phyloP scores from a whole-genome alignment of 352 stramenopile genomes.

The Phytophthora boehmeriae region DNA sequence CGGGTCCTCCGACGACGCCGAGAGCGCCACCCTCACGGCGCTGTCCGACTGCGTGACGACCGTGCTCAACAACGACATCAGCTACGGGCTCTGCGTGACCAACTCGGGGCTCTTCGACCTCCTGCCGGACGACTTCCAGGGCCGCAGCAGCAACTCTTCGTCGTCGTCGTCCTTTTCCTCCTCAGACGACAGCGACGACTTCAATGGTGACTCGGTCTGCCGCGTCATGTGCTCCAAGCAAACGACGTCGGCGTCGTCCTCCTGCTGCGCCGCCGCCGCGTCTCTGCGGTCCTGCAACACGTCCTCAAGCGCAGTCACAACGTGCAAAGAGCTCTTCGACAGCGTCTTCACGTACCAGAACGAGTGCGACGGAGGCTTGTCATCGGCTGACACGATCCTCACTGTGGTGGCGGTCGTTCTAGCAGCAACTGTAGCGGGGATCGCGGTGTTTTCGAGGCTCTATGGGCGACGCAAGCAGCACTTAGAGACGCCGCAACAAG shows the following conservation, averaged over 20 bases:
- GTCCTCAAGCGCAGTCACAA: slow-evolving; percentile 18
- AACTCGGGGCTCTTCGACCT: slow-evolving; percentile 65
- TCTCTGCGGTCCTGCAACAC: slow-evolving; percentile 37
- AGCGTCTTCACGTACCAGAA: slow-evolving; percentile 46
- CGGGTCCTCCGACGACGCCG: slow-evolving; percentile 32
- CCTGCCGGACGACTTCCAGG: slow-evolving; percentile 13
- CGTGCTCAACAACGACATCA: slow-evolving; percentile 42
- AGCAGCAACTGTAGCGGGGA: slow-evolving; percentile 3
- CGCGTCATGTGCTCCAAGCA: slow-evolving; percentile 42
- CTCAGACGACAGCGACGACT: background rate
- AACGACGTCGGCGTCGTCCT: slow-evolving; percentile 32
- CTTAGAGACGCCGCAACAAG: background rate
- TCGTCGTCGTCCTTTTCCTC: slow-evolving; percentile 13
- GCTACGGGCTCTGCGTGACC: slow-evolving; percentile 64
- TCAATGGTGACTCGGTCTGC: slow-evolving; percentile 35
- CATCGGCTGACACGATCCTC: slow-evolving; percentile 36
- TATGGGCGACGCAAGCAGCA: slow-evolving; percentile 10
- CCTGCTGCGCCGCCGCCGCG: slow-evolving; percentile 39
- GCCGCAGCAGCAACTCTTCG: slow-evolving; percentile 6
- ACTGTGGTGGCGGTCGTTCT: slow-evolving; percentile 16
- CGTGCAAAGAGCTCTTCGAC: slow-evolving; percentile 51
- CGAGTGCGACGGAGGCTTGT: slow-evolving; percentile 48
- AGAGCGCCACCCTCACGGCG: slow-evolving; percentile 27
- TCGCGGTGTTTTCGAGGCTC: slow-evolving; percentile 26
- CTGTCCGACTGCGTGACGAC: slow-evolving; percentile 42